Evolutionary conservation across 306 rosid species (phyloP).

Genomic region (Vigna radiata): DNA sequence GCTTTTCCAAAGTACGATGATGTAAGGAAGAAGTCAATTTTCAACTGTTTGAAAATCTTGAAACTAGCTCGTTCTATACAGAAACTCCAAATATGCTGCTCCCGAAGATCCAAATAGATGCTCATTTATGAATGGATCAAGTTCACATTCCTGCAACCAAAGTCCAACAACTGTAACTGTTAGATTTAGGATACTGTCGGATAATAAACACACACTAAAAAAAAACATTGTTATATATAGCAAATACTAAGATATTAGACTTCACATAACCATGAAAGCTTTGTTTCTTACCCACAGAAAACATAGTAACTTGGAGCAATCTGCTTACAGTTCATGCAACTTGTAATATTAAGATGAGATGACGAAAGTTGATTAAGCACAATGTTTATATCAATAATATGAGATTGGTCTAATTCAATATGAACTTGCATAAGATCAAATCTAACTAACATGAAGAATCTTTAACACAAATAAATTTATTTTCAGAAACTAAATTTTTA

Average conservation of each 20-base stretch:
- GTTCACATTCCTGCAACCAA: conserved; percentile 39
- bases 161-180: background rate
- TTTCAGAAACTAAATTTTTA: background rate
- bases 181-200: background rate
- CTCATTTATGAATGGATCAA: background rate
- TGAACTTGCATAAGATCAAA: too few species aligned
- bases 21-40: background rate
- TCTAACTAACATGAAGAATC: too few species aligned
- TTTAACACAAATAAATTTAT: background rate
- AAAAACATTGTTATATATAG: too few species aligned
- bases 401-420: too few species aligned
- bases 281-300: conserved; percentile 10
- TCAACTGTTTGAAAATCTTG: conserved; percentile 19
- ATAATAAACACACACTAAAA: background rate
- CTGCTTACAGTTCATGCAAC: background rate
- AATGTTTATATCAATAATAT: background rate
- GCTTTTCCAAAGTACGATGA: background rate
- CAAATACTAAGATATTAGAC: too few species aligned
- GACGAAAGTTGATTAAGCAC: background rate
- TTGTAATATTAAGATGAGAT: background rate
- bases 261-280: background rate
- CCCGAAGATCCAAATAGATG: conserved; percentile 10
- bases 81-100: conserved; percentile 35
- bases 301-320: background rate
- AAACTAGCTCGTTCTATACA: background rate